phyloP scores from a whole-genome alignment of 2,329 filamentous ascomycete genomes.

The Colletotrichum sp. region DNA sequence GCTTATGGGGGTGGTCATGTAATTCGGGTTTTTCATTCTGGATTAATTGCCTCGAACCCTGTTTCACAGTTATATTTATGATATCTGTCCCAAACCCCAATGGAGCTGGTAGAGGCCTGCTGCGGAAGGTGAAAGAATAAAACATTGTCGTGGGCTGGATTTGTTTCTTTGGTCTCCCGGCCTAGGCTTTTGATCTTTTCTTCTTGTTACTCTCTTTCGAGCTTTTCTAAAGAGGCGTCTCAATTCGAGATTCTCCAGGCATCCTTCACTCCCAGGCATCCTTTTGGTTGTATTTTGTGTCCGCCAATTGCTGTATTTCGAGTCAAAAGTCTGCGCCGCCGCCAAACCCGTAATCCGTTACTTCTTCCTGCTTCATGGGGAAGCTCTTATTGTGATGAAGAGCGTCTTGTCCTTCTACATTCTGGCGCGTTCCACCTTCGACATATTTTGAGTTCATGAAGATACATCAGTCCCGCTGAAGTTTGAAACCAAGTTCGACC shows the following conservation, averaged over 20 bases:
- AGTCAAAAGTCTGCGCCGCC: neutral
- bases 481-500: neutral
- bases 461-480: neutral
- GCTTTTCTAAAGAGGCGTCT: neutral
- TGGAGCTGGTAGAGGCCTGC: neutral
- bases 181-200: neutral
- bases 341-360: neutral
- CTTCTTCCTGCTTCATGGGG: no score
- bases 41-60: neutral
- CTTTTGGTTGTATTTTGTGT: neutral
- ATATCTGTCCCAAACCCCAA: no score
- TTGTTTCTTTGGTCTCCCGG: neutral
- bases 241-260: neutral
- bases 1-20: neutral
- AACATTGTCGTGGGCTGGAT: neutral
- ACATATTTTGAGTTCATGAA: neutral
- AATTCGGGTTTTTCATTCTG: neutral
- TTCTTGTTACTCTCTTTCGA: neutral
- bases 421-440: neutral
- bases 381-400: neutral
- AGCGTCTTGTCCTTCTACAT: neutral
- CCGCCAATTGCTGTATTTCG: no score
- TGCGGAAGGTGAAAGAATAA: neutral
- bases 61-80: neutral
- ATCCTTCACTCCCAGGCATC: neutral